Evolutionary conservation across 805 yeast species (phyloP), one percentile per base, ranked within the genome.

Genomic region (Wickerhamiella shivajii): DNA sequence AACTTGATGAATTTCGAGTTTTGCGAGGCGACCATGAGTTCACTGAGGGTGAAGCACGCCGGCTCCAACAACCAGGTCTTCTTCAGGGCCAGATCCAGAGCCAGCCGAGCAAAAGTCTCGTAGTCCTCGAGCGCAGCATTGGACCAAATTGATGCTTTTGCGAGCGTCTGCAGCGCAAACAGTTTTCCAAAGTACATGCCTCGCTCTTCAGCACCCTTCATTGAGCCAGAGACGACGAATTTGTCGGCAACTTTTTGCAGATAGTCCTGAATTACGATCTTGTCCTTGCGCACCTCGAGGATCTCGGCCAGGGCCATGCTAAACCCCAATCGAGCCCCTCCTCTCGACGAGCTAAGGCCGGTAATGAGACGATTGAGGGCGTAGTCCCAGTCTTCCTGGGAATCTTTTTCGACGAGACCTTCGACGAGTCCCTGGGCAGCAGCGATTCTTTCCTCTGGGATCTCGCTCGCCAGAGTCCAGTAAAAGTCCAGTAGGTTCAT

Each of bases 61-160:
- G 92, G 71, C 54, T 87, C 95, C 39, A 92, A 62, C 26, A 85
- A 67, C 96, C 96, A 85, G 1, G 79, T 68, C 51, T 85, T 87
- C 22, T 59, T 43, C 10, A 60, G 52, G 0, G 92, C 67, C 36
- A 85, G 59, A 16, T 67, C 71, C 4, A 80, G 51, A 23, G 78
- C 45, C 19, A 59, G 51, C 4, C 60, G 55, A 18, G 70, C 52
- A 28, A 75, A 66, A 9, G 55, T 51, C 12, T 48, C 39, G 31
- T 62, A 57, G 29, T 64, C 61, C 2, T 46, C 52, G 1, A 46
- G 27, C 10, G 48, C 41, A 5, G 56, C 43, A 11, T 41, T 39
- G 11, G 48, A 42, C 36, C 51, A 39, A 6, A 69, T 41, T 2
- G 64, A 59, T 10, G 76, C 66, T 31, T 75, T 76, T 20, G 77